phyloP scores from a whole-genome alignment of 139 green algal species.

The Picochlorum sp. region DNA sequence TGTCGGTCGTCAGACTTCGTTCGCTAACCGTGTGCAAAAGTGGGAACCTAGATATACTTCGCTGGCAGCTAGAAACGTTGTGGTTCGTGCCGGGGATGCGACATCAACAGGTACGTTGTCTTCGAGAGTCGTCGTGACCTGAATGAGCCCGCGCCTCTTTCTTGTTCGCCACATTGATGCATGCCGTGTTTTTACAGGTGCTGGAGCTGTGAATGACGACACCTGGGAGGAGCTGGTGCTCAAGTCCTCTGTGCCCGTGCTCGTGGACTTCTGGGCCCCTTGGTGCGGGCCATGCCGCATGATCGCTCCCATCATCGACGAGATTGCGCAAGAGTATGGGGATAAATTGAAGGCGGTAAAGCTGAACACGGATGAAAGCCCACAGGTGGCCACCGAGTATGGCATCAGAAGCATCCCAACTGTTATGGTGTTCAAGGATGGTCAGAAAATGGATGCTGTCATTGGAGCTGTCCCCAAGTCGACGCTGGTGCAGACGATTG shows the following conservation, averaged over 20 bases:
- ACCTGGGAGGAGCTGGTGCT: constrained; percentile 82
- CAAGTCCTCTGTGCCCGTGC: constrained; percentile 69
- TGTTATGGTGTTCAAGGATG: constrained; percentile 94
- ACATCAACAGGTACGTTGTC: constrained; percentile 8
- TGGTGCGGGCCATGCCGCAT: constrained; percentile 92
- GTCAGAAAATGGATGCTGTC: constrained; percentile 94
- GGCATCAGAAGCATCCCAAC: constrained; percentile 95
- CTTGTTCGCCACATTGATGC: neutral
- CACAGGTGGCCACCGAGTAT: constrained; percentile 85
- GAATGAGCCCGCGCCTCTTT: neutral
- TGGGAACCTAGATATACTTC: neutral
- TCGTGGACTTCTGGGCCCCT: constrained; percentile 93
- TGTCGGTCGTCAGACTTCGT: neutral
- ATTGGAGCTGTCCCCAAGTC: constrained; percentile 95
- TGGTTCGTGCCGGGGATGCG: neutral
- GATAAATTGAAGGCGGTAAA: constrained; percentile 74
- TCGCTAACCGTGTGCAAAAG: neutral
- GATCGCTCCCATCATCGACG: constrained; percentile 86
- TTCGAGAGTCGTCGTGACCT: too few relatives aligned
- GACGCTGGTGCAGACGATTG: constrained; percentile 77
- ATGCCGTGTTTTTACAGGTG: constrained; percentile 14
- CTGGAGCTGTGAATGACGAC: constrained; percentile 66
- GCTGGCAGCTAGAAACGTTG: neutral
- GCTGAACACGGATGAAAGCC: constrained; percentile 97
- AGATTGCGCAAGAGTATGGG: constrained; percentile 69